Base-by-base conservation (phyloP, 225 moss, liverwort and hornwort species). In the Pseudisothecium myosuroides region DNA sequence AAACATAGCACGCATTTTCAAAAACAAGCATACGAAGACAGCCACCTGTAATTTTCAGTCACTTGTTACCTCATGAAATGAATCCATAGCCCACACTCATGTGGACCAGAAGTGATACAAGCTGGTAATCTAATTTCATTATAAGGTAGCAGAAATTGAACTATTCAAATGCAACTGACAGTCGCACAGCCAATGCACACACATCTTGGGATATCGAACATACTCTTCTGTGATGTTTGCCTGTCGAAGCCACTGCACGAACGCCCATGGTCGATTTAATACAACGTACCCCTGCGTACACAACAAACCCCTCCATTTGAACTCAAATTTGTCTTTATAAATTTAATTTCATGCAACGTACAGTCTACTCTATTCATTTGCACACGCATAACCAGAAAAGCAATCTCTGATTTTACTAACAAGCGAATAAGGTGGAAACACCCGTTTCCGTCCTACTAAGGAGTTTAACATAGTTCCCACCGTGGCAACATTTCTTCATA, bases 191-290 rank as follows among this genome's bases (percentile, higher is more conserved):
- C 69, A 73, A 88, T 72, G 83, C 63, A 87, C 78, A 89, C 82
- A 88, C 61, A 79, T 87, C 54, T 78, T 83, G 37, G 36, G n/a
- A 60, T 37, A 64, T 65, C 67, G 83, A 41, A 93, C 98, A 84
- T 95, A 98, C 97, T 98, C 98, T 94, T 98, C 98, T 86, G 96
- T 93, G 62, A 98, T 96, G 82, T 93, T 91, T 64, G 95, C 94
- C 87, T 88, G 91, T 81, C 79, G 92, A 76, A 98, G 88, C 98
- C 98, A 98, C 91, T 98, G 98, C 81, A 98, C 98, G 72, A 98
- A 98, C 39, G 97, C 98, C 98, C 98, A 98, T 62, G 98, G 98
- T 74, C 98, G 93, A 87, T 98, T 98, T 89, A 98, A 89, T 77
- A 98, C 98, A 52, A 98, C 92, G 80, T 98, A 98, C 49, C 97